phyloP scores from a whole-genome alignment of 2,329 filamentous ascomycete species.

The Penicillium brasilianum region DNA sequence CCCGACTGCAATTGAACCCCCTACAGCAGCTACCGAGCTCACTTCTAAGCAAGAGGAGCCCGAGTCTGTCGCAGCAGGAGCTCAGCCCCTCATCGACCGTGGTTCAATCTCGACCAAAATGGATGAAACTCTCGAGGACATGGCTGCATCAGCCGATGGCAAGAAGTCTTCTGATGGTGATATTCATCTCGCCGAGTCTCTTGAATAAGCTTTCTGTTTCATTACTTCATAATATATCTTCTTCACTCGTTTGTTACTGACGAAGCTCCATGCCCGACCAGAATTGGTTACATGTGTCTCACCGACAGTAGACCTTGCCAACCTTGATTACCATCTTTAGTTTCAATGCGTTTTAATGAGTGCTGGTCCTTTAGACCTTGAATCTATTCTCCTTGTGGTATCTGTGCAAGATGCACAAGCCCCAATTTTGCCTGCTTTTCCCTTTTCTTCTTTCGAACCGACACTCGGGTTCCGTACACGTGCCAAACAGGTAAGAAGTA shows the following conservation, averaged over 20 bases:
- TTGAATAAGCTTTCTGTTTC: not conserved
- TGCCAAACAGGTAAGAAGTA: too few relatives aligned
- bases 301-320: not conserved
- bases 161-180: constrained; percentile 35
- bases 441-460: not conserved
- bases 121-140: constrained; percentile 31
- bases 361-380: constrained; percentile 2
- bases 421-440: not conserved
- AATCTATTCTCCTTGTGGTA: constrained; percentile 4
- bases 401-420: not conserved
- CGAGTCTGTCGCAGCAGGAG: constrained; percentile 2
- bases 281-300: not conserved
- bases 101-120: constrained; percentile 14
- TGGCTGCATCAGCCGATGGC: constrained; percentile 33
- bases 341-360: constrained; percentile 12
- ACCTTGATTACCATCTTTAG: not conserved
- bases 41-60: constrained; percentile 5
- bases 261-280: constrained; percentile 4
- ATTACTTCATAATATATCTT: constrained; percentile 10
- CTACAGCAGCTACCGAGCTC: not conserved
- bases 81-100: constrained; percentile 14
- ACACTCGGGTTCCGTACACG: too few relatives aligned
- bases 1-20: not conserved
- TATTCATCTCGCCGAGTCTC: constrained; percentile 11
- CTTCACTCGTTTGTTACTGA: constrained; percentile 5